These are phyloP conservation scores for Hypomontagnella submonticulosa DNA, from an alignment of 495 filamentous ascomycete genomes.

Conservation along the genomic window DNA sequence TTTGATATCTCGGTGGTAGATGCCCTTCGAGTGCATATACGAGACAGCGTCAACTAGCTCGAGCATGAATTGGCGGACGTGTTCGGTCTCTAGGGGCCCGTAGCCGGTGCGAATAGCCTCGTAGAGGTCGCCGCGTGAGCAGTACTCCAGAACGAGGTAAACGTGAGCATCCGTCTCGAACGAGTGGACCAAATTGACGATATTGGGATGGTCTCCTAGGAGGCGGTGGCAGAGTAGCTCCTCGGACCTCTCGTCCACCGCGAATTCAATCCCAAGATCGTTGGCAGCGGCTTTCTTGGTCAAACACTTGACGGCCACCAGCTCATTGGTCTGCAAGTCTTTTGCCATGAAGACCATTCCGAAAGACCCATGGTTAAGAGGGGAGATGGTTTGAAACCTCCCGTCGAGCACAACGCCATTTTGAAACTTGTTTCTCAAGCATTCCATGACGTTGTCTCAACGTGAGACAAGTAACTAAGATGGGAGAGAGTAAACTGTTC, in stretches of 20 bases:
- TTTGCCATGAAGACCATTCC: constrained; percentile 96
- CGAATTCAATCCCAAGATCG: constrained; percentile 63
- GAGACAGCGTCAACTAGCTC: constrained; percentile 90
- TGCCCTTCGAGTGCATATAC: constrained; percentile 87
- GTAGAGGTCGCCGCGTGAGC: constrained; percentile 95
- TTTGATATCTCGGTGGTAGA: constrained; percentile 99
- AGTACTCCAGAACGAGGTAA: constrained; percentile 95
- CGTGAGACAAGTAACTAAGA: constrained; percentile 43
- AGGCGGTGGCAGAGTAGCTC: constrained; percentile 84
- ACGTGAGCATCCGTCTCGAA: constrained; percentile 92
- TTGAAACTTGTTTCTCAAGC: constrained; percentile 77
- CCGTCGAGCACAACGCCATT: constrained; percentile 80
- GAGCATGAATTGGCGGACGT: constrained; percentile 96
- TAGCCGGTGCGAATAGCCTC: constrained; percentile 91
- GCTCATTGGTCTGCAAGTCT: constrained; percentile 76
- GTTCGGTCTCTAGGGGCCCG: constrained; percentile 92
- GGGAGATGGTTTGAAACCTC: constrained; percentile 89
- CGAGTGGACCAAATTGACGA: constrained; percentile 90
- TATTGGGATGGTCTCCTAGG: constrained; percentile 84
- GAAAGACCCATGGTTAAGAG: constrained; percentile 98
- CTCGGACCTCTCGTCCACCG: constrained; percentile 85
- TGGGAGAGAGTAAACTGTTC: constrained; percentile 27
- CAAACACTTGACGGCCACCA: constrained; percentile 94
- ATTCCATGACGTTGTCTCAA: constrained; percentile 72
- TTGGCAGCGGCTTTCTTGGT: constrained; percentile 75